Conservation (phyloP, 1,284 basidiomycete species). For the Puccinia hordei region DNA sequence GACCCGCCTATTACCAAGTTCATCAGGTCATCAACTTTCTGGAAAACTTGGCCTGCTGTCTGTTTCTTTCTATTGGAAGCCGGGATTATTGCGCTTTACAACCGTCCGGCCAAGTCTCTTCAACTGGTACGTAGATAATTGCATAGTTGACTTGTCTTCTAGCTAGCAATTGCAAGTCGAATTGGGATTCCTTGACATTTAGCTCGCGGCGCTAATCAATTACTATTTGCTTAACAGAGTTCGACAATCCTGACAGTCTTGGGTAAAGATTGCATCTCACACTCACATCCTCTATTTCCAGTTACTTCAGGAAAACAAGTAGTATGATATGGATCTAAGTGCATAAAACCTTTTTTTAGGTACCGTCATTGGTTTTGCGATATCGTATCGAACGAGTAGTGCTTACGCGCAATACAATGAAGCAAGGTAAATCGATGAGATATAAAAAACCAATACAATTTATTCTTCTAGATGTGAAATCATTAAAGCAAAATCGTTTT, state of each 20-base stretch:
- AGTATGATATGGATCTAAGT: not conserved
- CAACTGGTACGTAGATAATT: conserved; percentile 21
- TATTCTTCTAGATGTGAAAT: not conserved
- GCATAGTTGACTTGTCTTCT: not conserved
- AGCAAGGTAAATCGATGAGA: conserved; percentile 23
- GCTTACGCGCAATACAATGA: conserved; percentile 45
- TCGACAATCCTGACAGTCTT: conserved; percentile 46
- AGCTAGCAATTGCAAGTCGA: not conserved
- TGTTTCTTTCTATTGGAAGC: conserved; percentile 24
- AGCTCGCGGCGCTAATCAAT: not conserved
- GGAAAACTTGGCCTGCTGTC: conserved; percentile 47
- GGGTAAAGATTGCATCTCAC: conserved; percentile 19
- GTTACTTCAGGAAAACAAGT: not conserved
- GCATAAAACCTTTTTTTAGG: not conserved
- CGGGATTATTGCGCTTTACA: conserved; percentile 1
- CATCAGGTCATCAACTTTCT: conserved; percentile 41
- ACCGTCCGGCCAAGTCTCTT: conserved; percentile 33
- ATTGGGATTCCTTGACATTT: not conserved
- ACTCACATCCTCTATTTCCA: not conserved
- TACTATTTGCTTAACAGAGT: conserved; percentile 1
- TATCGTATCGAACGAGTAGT: conserved; percentile 45
- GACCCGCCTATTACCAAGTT: conserved; percentile 28
- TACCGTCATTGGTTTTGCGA: conserved; percentile 48
- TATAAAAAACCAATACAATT: not conserved
- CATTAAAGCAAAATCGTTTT: not conserved